Percentiles rank a stretch among this genome's conserved stretches.
These are phyloP conservation scores for Marasmius fiardii DNA, from an alignment of 1,284 basidiomycete genomes.

Conservation along the genomic window DNA sequence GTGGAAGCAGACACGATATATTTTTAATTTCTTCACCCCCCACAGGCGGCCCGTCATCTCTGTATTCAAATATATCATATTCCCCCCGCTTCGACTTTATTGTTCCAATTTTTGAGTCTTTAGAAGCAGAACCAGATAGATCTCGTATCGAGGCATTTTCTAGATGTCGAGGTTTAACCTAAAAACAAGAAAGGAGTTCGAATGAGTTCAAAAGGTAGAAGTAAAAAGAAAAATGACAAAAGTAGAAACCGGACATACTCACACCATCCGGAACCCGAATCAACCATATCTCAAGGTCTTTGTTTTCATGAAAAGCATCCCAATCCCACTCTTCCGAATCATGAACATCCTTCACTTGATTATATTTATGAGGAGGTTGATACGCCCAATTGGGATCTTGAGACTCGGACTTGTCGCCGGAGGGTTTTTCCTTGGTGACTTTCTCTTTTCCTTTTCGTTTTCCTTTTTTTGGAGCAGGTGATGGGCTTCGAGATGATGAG, in stretches of 20 bases:
- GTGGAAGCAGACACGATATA: constrained; percentile 60
- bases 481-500: constrained; percentile 7
- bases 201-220: background rate
- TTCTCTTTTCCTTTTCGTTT: constrained; percentile 3
- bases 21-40: constrained; percentile 62
- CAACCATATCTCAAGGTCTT: constrained; percentile 66
- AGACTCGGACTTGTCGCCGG: background rate
- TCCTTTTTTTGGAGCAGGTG: background rate
- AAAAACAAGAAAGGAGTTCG: constrained; percentile 8
- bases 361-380: constrained; percentile 7
- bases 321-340: constrained; percentile 63
- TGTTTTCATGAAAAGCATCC: constrained; percentile 52
- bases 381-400: constrained; percentile 11
- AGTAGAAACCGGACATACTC: constrained; percentile 24
- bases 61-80: constrained; percentile 64
- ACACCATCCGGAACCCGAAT: constrained; percentile 66
- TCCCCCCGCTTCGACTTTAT: constrained; percentile 48
- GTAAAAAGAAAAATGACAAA: constrained; percentile 4
- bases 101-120: constrained; percentile 37
- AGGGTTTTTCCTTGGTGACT: background rate
- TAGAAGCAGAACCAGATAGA: constrained; percentile 36
- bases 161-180: constrained; percentile 67
- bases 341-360: constrained; percentile 4
- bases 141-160: constrained; percentile 45
- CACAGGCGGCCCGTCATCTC: constrained; percentile 31